Conservation (phyloP, 1,284 basidiomycete genomes). For the Porogramme epimiltina region DNA sequence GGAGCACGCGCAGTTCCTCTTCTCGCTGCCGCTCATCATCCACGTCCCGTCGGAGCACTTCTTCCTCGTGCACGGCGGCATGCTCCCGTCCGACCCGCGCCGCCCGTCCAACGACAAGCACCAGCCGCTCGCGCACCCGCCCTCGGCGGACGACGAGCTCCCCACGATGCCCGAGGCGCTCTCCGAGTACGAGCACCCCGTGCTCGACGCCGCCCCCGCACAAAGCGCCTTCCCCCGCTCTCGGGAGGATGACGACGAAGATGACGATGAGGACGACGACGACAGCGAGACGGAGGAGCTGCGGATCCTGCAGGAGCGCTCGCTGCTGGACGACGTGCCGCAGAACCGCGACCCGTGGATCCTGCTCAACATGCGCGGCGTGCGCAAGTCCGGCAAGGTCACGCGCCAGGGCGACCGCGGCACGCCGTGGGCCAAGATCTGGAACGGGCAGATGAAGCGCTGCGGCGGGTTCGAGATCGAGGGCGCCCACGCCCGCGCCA, state of each 20-base stretch:
- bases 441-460: conserved; percentile 70
- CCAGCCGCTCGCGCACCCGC: conserved; percentile 72
- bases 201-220: conserved; percentile 3
- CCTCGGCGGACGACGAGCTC: conserved; percentile 32
- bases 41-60: conserved; percentile 79
- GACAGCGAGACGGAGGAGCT: conserved; percentile 23
- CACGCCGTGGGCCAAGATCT: conserved; percentile 72
- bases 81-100: conserved; percentile 72
- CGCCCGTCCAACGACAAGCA: conserved; percentile 45
- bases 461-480: conserved; percentile 55
- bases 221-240: conserved; percentile 4
- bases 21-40: conserved; percentile 69
- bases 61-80: conserved; percentile 82
- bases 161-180: conserved; percentile 7
- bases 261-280: not conserved
- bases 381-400: conserved; percentile 54
- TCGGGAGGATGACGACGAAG: too few relatives aligned
- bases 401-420: conserved; percentile 60
- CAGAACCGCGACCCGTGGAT: conserved; percentile 79
- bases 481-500: too few relatives aligned
- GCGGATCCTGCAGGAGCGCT: conserved; percentile 50
- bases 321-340: conserved; percentile 62
- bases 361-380: conserved; percentile 74
- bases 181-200: conserved; percentile 5
- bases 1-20: conserved; percentile 68